Conservation (phyloP, 208 protist species). For the Leishmania aethiopica region DNA sequence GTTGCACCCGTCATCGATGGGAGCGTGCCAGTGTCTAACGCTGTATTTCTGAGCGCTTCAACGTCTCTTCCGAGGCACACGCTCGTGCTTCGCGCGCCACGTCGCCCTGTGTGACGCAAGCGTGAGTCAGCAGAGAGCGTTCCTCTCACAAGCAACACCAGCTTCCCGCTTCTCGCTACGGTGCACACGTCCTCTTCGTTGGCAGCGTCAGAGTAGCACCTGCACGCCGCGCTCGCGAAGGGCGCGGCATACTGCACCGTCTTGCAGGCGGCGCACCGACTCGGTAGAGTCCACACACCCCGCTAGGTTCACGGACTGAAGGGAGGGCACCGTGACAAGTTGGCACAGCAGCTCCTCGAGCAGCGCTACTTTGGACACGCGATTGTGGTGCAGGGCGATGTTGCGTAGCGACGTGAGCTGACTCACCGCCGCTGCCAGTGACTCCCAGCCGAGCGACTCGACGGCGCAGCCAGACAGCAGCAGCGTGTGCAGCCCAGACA, state of each 20-base stretch:
- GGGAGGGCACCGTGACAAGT: conserved; percentile 4
- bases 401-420: conserved; percentile 38
- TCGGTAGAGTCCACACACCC: conserved; percentile 15
- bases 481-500: conserved; percentile 47
- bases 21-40: background rate
- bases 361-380: conserved; percentile 5
- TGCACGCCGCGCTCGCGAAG: conserved; percentile 26
- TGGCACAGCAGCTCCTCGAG: conserved; percentile 10
- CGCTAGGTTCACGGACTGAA: conserved; percentile 22
- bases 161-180: background rate
- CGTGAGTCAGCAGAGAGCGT: background rate
- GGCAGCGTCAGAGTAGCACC: conserved; percentile 8
- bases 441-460: conserved; percentile 59
- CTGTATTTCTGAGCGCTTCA: background rate
- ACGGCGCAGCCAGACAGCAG: conserved; percentile 54
- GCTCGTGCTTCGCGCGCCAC: background rate
- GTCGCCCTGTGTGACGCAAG: background rate
- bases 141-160: background rate
- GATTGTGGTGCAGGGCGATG: conserved; percentile 65
- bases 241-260: conserved; percentile 14
- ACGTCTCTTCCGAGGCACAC: background rate
- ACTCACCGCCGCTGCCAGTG: conserved; percentile 52
- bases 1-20: background rate
- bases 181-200: background rate
- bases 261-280: background rate